phyloP scores from a whole-genome alignment of 1,139 yeast genomes.

The Suhomyces coccinellae region DNA sequence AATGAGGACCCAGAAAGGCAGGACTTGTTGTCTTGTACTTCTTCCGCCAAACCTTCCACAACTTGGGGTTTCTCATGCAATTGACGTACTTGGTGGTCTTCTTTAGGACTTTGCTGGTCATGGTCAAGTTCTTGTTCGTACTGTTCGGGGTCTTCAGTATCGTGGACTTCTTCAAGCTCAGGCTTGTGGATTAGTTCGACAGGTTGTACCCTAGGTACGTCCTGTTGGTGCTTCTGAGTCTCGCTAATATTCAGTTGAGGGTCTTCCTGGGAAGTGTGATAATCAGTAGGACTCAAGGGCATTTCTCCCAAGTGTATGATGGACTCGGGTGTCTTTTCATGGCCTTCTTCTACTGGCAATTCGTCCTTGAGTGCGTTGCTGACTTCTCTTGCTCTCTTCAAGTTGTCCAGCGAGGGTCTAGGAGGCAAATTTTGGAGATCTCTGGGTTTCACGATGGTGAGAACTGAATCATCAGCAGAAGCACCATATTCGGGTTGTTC shows the following conservation, averaged over 20 bases:
- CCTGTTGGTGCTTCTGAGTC: background rate
- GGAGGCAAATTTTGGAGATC: constrained; percentile 30
- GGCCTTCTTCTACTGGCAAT: background rate
- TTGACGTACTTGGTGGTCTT: background rate
- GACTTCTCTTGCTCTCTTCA: constrained; percentile 35
- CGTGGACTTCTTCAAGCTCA: background rate
- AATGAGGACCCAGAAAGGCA: constrained; percentile 7
- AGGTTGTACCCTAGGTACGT: background rate
- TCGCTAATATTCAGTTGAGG: background rate
- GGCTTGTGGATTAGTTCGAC: background rate
- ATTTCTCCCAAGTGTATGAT: background rate
- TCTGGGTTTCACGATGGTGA: constrained; percentile 7
- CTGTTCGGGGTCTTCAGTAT: background rate
- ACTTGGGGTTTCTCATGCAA: background rate
- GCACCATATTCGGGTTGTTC: background rate
- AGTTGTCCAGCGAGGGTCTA: constrained; percentile 35
- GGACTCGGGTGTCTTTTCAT: background rate
- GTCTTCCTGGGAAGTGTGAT: background rate
- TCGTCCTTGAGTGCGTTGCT: constrained; percentile 18
- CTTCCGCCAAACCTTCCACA: background rate
- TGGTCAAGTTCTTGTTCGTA: background rate
- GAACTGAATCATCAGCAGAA: constrained; percentile 2
- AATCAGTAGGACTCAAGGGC: background rate
- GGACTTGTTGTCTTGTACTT: background rate
- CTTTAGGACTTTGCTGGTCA: no score